Base-by-base conservation (phyloP, 2,329 filamentous ascomycete genomes). In the Didymosphaeria variabile region DNA sequence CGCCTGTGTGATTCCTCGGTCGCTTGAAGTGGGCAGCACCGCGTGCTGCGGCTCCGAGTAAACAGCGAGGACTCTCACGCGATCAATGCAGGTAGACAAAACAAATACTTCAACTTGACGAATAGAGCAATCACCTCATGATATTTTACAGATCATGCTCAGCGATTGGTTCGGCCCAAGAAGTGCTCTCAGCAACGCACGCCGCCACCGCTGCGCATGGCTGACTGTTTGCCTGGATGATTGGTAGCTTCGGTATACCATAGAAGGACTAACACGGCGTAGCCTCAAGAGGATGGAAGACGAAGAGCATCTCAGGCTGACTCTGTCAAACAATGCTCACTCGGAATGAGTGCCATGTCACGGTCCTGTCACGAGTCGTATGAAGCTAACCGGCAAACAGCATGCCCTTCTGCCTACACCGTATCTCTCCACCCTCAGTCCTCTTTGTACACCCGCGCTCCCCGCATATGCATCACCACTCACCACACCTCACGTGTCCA, bases 401-500 rank as follows among this genome's bases (percentile, higher is more conserved):
- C 12, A 29, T n/a, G 4, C 15, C 17, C 32, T 38, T 52, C 49
- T 23, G 32, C 19, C 9, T 26, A 38, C 49, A 40, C 5, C 45
- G 2, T 23, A 17, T 31, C 23, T 29, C 45, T 47, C 29, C 49
- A 38, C 36, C 1, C 5, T 31, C 31, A 38, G 2, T 38, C 49
- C 9, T 26, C 31, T 26, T 21, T 49, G 26, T 49, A n/a, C 32
- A n/a, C 36, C 29, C 42, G 36, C 42, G 42, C 53, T 26, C 44
- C 53, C 53, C 53, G 40, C 53, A 23, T 40, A 2, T 36, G 21
- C 32, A 44, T 21, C 15, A 50, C 55, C 55, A 57, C 31, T 44
- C 45, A 57, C 34, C 19, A 19, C 32, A 21, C 23, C 34, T 50
- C 55, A 57, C 46, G 45, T 57, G 36, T 31, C 17, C 29, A 57